phyloP scores from a whole-genome alignment of 2,329 filamentous ascomycete species.

The Arthrobotrys musiformis region DNA sequence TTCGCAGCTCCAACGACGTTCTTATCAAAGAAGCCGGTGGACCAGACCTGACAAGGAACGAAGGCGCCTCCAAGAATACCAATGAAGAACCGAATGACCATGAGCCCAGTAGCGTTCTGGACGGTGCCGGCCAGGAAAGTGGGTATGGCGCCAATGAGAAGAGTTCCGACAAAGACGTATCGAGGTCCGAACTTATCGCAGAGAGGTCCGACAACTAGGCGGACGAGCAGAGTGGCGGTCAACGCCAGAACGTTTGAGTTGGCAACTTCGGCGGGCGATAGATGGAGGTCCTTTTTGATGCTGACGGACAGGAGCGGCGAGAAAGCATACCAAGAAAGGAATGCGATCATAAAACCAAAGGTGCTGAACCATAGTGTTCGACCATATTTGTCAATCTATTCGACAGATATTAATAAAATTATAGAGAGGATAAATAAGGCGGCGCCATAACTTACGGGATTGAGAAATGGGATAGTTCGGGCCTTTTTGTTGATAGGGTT shows the following conservation, averaged over 20 bases:
- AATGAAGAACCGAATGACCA: conserved; percentile 80
- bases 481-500: conserved; percentile 89
- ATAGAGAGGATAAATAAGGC: not conserved
- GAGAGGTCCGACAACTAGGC: conserved; percentile 80
- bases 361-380: conserved; percentile 91
- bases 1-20: conserved; percentile 91
- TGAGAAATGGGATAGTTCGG: conserved; percentile 79
- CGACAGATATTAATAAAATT: not conserved
- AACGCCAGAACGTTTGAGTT: conserved; percentile 93
- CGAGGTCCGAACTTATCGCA: conserved; percentile 87
- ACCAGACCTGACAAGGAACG: conserved; percentile 91
- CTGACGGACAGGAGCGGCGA: conserved; percentile 81
- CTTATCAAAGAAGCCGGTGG: conserved; percentile 91
- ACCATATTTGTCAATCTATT: conserved; percentile 74
- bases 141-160: conserved; percentile 82
- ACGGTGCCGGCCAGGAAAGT: conserved; percentile 84
- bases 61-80: conserved; percentile 82
- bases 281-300: conserved; percentile 80
- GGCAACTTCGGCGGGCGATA: conserved; percentile 76
- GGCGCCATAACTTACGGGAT: conserved; percentile 67
- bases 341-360: conserved; percentile 86
- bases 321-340: conserved; percentile 94
- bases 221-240: conserved; percentile 75
- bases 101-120: conserved; percentile 74
- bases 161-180: conserved; percentile 78